Conservation (phyloP, 208 protist genomes). For the Endotrypanum monterogeii region DNA sequence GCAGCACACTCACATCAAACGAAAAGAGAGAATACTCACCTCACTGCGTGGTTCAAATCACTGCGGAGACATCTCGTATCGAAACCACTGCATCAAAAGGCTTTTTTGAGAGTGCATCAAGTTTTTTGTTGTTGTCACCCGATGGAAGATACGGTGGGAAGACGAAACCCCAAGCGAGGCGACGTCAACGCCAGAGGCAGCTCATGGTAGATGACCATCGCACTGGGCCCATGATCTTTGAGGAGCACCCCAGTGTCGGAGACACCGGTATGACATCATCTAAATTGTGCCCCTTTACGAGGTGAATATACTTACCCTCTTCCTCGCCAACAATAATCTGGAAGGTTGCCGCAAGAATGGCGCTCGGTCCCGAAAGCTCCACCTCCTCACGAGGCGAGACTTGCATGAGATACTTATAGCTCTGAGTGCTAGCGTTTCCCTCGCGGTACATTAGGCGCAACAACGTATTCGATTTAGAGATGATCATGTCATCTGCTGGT, state of each 20-base stretch:
- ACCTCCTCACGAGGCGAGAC: constrained; percentile 58
- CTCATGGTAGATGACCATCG: constrained; percentile 68
- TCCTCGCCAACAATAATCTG: constrained; percentile 53
- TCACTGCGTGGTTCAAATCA: background rate
- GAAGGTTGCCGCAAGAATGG: constrained; percentile 72
- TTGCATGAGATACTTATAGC: constrained; percentile 82
- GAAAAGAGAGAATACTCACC: background rate
- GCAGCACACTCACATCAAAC: background rate
- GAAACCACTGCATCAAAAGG: no score
- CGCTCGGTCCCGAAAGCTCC: constrained; percentile 47
- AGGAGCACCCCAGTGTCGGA: constrained; percentile 40
- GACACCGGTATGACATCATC: constrained; percentile 60
- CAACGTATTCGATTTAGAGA: constrained; percentile 57
- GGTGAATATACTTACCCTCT: constrained; percentile 74
- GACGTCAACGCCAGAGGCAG: constrained; percentile 62
- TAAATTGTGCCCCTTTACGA: constrained; percentile 70
- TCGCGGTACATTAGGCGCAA: constrained; percentile 63
- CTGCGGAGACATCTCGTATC: background rate
- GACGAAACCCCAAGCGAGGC: background rate
- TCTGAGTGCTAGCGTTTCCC: constrained; percentile 62
- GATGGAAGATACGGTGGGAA: background rate
- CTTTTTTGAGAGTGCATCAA: background rate
- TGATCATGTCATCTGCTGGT: constrained; percentile 36
- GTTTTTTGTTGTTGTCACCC: no score
- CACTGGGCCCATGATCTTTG: constrained; percentile 67